A percentile compares a stretch with the other conserved stretches of the same genome.
phyloP scores from a whole-genome alignment of 2,329 filamentous ascomycete species.

The Trichoderma sp. region DNA sequence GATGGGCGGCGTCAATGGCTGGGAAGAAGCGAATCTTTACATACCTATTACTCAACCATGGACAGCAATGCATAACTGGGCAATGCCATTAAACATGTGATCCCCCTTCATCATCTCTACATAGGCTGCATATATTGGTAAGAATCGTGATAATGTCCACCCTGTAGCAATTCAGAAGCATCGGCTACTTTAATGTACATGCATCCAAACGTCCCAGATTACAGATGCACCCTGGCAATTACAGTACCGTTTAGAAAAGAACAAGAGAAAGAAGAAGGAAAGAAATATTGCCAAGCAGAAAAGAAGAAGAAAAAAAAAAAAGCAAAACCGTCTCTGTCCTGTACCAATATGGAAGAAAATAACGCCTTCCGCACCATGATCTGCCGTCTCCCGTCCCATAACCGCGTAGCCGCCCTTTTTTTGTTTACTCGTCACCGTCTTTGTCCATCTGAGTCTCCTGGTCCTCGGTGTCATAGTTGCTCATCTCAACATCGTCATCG shows the following conservation, averaged over 20 bases:
- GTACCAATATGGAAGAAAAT: background rate
- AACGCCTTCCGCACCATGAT: constrained; percentile 3
- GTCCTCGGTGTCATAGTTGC: constrained; percentile 45
- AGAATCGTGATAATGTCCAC: background rate
- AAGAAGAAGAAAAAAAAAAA: background rate
- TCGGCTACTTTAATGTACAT: background rate
- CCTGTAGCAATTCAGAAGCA: background rate
- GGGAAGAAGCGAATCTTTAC: background rate
- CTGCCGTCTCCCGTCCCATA: background rate
- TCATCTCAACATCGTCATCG: constrained; percentile 52
- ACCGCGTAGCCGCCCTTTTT: constrained; percentile 20
- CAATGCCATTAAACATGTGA: background rate
- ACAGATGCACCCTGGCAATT: background rate
- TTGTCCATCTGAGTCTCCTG: constrained; percentile 38
- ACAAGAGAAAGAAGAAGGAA: background rate
- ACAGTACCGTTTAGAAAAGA: background rate
- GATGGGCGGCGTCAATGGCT: background rate
- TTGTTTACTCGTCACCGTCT: constrained; percentile 33
- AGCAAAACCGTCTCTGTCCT: background rate
- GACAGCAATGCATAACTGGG: background rate
- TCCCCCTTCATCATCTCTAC: background rate
- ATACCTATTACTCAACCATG: background rate
- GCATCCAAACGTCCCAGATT: background rate
- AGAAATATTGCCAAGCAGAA: background rate
- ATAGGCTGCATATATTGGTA: background rate